Evolutionary conservation across 208 protist genomes (phyloP).

Genomic region (Kentomonas sorsogonicus): DNA sequence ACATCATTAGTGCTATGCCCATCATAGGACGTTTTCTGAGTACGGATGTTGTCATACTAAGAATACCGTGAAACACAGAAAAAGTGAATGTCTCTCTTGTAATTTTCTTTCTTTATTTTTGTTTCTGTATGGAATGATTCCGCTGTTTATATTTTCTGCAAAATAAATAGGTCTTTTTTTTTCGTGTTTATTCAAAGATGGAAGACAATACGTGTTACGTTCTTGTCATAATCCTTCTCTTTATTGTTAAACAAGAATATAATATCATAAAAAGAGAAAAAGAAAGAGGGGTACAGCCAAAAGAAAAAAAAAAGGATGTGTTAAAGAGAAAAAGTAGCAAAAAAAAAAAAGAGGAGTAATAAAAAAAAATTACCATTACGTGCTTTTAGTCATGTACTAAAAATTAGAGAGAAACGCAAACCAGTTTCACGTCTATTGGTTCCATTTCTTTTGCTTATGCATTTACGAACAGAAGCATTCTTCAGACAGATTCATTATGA

Average conservation of each 20-base stretch:
- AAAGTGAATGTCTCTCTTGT: not conserved
- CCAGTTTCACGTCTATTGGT: too few species aligned
- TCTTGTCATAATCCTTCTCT: not conserved
- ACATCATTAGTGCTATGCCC: not conserved
- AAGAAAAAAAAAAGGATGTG: not conserved
- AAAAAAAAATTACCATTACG: slow-evolving; percentile 4
- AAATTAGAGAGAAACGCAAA: too few species aligned
- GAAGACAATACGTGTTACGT: not conserved
- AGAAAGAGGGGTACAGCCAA: not conserved
- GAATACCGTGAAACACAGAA: not conserved
- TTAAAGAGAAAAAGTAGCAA: not conserved
- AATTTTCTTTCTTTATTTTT: not conserved
- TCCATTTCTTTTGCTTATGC: too few species aligned
- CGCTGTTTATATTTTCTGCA: not conserved
- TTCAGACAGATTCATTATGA: too few species aligned
- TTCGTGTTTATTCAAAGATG: not conserved
- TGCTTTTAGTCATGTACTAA: too few species aligned
- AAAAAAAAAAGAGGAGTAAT: slow-evolving; percentile 3
- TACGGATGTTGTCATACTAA: not conserved
- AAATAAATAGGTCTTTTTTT: slow-evolving; percentile 1
- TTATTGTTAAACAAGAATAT: not conserved
- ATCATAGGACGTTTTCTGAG: not conserved
- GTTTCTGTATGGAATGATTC: not conserved
- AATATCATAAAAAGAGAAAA: slow-evolving; percentile 6
- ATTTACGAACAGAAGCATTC: too few species aligned